These are phyloP conservation scores for Histomonas meleagridis DNA, from an alignment of 208 protist species.

Conservation along the genomic window DNA sequence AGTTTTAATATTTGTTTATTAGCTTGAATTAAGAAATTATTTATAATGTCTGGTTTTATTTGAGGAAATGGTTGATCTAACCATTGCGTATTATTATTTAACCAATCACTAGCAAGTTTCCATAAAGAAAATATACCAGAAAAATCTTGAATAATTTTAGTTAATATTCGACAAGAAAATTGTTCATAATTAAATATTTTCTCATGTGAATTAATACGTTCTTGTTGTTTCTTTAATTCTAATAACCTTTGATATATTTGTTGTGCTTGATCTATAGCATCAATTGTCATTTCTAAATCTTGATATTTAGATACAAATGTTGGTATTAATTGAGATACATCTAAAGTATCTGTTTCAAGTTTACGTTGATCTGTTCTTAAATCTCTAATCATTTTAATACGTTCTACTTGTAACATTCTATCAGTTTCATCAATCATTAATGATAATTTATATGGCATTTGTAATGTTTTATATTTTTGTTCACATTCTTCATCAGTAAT, in stretches of 20 bases:
- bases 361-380: neutral
- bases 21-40: neutral
- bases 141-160: constrained; percentile 8
- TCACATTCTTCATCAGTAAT: neutral
- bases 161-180: neutral
- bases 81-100: neutral
- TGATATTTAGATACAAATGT: neutral
- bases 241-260: neutral
- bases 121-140: neutral
- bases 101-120: constrained; percentile 16
- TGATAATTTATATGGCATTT: neutral
- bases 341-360: neutral
- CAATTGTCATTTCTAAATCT: constrained; percentile 17
- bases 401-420: neutral
- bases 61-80: neutral
- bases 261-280: neutral
- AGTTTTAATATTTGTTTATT: neutral
- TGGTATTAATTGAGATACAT: neutral
- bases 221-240: neutral
- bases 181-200: neutral
- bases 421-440: neutral
- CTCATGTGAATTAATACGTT: neutral
- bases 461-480: neutral
- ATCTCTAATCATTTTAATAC: neutral
- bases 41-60: constrained; percentile 15